A percentile compares a stretch with the other conserved stretches of the same genome.
These are phyloP conservation scores for Monosporozyma unispora DNA, from an alignment of 805 yeast species.

Conservation along the genomic window DNA sequence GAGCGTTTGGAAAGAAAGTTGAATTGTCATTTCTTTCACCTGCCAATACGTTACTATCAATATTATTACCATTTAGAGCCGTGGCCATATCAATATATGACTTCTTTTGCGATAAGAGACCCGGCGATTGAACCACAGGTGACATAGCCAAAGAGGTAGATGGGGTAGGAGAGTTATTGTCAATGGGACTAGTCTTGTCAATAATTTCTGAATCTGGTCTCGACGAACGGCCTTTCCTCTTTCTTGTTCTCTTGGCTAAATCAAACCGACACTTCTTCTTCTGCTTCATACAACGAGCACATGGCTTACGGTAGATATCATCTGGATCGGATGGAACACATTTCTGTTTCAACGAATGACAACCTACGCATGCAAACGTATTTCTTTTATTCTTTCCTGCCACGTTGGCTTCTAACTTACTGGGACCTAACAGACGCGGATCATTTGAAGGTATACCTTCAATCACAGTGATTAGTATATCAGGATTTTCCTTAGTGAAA, in stretches of 20 bases:
- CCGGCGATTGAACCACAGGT: background rate
- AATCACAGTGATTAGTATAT: conserved; percentile 6
- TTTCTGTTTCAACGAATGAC: conserved; percentile 76
- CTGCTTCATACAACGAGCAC: conserved; percentile 63
- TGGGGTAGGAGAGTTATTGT: background rate
- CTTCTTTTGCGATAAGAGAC: conserved; percentile 1
- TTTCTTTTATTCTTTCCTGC: conserved; percentile 26
- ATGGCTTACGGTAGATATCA: conserved; percentile 51
- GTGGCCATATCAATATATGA: background rate
- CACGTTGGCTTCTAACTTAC: conserved; percentile 14
- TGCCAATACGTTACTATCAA: background rate
- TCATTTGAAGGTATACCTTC: conserved; percentile 21
- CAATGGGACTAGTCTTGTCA: background rate
- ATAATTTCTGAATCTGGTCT: conserved; percentile 12
- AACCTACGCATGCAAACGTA: conserved; percentile 33
- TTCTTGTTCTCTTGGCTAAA: conserved; percentile 47
- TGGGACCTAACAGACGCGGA: conserved; percentile 16
- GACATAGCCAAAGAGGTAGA: background rate
- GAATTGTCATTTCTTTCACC: background rate
- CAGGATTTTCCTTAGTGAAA: background rate
- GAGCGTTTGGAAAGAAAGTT: background rate
- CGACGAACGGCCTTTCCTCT: conserved; percentile 16
- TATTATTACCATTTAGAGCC: background rate
- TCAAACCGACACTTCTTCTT: conserved; percentile 61
- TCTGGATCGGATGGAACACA: conserved; percentile 55